Evolutionary conservation across 495 filamentous ascomycete species (phyloP), one percentile per base, ranked within the genome.

Genomic region (Xylaria cubensis): DNA sequence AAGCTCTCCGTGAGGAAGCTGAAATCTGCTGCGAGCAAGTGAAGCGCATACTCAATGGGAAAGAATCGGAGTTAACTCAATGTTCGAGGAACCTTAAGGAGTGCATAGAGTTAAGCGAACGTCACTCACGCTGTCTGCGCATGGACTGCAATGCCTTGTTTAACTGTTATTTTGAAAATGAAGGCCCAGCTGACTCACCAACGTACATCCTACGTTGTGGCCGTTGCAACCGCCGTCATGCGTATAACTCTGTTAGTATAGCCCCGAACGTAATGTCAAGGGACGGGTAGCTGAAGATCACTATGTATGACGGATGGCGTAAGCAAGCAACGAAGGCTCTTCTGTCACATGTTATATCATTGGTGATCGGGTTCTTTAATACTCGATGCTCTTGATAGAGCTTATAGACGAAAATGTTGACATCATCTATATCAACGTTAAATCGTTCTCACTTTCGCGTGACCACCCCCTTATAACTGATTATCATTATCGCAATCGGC

Each of bases 201-300:
- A 58, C 55, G 24, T 58, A 58, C 55, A 58, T 58, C 55, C 24
- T 58, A 34, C 55, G 55, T 58, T 58, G 55, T 21, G 10, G 3
- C 34, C 55, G 55, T 34, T 58, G 55, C 55, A 0, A 8, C 24
- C 34, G 55, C 55, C 55, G 55, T 58, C 26, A 58, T 58, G 55
- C 34, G 26, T 58, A 58, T 9, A 34, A 58, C 55, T 58, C 34
- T 58, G 55, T 58, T 34, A 8, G 8, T 58, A 58, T 58, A 8
- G 8, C 26, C 13, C 34, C 2, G 12, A 12, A 58, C 24, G 55
- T 34, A 58, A 58, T 34, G 55, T 58, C 50, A 53, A 58, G 55
- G 55, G 55, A 17, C 12, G 26, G 55, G 26, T 58, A 29, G 21
- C 26, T 29, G 26, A 29, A 29, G 26, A 29, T 29, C 26, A 29